Conservation (phyloP, 2,329 filamentous ascomycete species). For the Dactylellina cionopaga region DNA sequence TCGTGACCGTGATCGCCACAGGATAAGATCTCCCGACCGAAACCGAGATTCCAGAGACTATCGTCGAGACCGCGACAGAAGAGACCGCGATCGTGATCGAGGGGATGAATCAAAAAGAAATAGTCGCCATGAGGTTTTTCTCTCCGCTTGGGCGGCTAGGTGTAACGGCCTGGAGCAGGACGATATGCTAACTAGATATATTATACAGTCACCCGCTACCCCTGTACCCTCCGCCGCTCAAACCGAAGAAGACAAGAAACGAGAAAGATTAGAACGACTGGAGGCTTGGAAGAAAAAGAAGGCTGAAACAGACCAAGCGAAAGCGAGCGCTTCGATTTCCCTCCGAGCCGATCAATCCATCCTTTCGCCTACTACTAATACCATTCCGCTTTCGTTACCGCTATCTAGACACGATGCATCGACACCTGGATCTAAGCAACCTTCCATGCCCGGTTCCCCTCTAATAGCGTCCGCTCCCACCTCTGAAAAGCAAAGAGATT, state of each 20-base stretch:
- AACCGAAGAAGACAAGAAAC: conserved; percentile 57
- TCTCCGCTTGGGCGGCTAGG: background rate
- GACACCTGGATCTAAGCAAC: conserved; percentile 50
- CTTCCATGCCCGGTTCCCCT: conserved; percentile 51
- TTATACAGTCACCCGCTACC: conserved; percentile 53
- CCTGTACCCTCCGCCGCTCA: conserved; percentile 46
- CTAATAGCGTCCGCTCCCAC: conserved; percentile 56
- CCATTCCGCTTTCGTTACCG: conserved; percentile 28
- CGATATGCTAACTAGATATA: background rate
- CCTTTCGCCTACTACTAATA: conserved; percentile 52
- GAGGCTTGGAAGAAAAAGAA: conserved; percentile 58
- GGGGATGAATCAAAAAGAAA: conserved; percentile 52
- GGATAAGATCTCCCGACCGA: conserved; percentile 52
- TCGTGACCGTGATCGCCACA: conserved; percentile 51
- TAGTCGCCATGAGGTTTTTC: conserved; percentile 53
- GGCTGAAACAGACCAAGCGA: conserved; percentile 56
- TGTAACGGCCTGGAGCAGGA: background rate
- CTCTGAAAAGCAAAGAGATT: conserved; percentile 55
- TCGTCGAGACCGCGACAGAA: conserved; percentile 52
- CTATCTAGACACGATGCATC: conserved; percentile 36
- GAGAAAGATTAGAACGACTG: conserved; percentile 56
- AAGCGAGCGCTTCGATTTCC: conserved; percentile 55
- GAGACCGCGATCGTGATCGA: conserved; percentile 55
- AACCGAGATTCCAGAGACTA: conserved; percentile 53
- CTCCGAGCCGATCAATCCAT: conserved; percentile 54